These are phyloP conservation scores for Cordyceps farinosa DNA, from an alignment of 2,329 filamentous ascomycete species.

Conservation along the genomic window DNA sequence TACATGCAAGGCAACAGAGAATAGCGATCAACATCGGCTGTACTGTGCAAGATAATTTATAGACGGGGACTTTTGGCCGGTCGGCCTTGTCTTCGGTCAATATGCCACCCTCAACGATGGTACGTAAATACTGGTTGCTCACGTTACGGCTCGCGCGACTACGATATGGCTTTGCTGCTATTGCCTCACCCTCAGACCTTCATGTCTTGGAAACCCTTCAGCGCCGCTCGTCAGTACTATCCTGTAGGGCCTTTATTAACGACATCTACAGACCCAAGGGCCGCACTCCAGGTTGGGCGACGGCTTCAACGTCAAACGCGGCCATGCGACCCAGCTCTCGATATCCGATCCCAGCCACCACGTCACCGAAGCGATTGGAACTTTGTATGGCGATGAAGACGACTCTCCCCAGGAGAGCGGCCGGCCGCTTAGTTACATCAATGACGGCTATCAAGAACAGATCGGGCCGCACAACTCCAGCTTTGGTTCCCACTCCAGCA, in stretches of 20 bases:
- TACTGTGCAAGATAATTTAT: neutral
- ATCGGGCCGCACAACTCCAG: slow-evolving; percentile 32
- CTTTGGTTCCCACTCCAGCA: slow-evolving; percentile 33
- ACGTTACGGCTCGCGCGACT: neutral
- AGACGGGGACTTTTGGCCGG: slow-evolving; percentile 31
- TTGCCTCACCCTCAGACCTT: neutral
- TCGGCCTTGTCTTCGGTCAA: slow-evolving; percentile 37
- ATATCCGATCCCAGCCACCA: slow-evolving; percentile 90
- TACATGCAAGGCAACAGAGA: slow-evolving; percentile 3
- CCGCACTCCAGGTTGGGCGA: slow-evolving; percentile 52
- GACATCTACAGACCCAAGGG: slow-evolving; percentile 48
- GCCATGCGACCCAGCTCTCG: slow-evolving; percentile 56
- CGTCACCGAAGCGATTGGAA: slow-evolving; percentile 90
- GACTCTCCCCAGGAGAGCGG: slow-evolving; percentile 54
- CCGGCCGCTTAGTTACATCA: slow-evolving; percentile 72
- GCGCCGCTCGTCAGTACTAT: neutral
- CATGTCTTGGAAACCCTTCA: neutral
- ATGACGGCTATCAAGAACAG: slow-evolving; percentile 51
- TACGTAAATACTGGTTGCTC: slow-evolving; percentile 31
- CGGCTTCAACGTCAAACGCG: slow-evolving; percentile 56
- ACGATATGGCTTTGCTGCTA: neutral
- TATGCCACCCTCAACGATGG: slow-evolving; percentile 46
- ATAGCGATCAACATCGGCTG: neutral
- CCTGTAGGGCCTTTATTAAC: slow-evolving; percentile 6
- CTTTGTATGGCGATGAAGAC: slow-evolving; percentile 78